These are phyloP conservation scores for Cystobasidiaceae sp. DNA, from an alignment of 1,284 basidiomycete species.

Conservation along the genomic window DNA sequence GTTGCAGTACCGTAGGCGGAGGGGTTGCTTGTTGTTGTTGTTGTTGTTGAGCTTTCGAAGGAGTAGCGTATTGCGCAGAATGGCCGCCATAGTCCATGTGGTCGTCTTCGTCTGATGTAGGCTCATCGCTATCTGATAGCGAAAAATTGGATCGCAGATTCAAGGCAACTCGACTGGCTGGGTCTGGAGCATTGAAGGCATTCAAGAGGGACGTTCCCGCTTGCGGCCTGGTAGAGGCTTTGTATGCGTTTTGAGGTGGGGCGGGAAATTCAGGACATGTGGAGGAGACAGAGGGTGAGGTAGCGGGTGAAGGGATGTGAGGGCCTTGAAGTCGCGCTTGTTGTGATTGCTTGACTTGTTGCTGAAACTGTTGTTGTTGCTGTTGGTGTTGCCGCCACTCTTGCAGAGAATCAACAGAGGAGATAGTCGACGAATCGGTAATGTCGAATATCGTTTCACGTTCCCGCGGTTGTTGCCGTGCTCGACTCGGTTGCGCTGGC, in stretches of 20 bases:
- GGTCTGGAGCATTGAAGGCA: too few species aligned
- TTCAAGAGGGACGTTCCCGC: neutral
- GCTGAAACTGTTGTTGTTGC: slow-evolving; percentile 20
- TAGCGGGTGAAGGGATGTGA: slow-evolving; percentile 20
- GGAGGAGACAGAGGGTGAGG: slow-evolving; percentile 18
- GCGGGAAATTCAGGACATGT: slow-evolving; percentile 7
- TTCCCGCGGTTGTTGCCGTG: neutral
- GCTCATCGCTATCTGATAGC: slow-evolving; percentile 25
- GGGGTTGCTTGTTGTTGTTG: too few species aligned
- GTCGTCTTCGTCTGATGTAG: slow-evolving; percentile 17
- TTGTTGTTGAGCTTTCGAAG: neutral
- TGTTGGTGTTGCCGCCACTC: slow-evolving; percentile 24
- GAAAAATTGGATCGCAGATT: slow-evolving; percentile 28
- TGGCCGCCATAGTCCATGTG: slow-evolving; percentile 20
- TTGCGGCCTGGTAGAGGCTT: neutral
- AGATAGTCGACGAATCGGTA: slow-evolving; percentile 23
- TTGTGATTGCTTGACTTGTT: slow-evolving; percentile 19
- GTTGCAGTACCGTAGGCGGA: neutral
- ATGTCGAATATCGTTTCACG: slow-evolving; percentile 29
- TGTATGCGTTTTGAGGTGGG: neutral
- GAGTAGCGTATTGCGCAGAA: neutral
- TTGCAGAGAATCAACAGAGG: slow-evolving; percentile 27
- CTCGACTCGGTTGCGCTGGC: neutral
- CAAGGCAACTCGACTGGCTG: slow-evolving; percentile 7
- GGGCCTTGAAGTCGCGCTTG: slow-evolving; percentile 13